These are phyloP conservation scores for Podochytrium sp. DNA, from an alignment of 192 early-diverging fungal species.

Conservation along the genomic window DNA sequence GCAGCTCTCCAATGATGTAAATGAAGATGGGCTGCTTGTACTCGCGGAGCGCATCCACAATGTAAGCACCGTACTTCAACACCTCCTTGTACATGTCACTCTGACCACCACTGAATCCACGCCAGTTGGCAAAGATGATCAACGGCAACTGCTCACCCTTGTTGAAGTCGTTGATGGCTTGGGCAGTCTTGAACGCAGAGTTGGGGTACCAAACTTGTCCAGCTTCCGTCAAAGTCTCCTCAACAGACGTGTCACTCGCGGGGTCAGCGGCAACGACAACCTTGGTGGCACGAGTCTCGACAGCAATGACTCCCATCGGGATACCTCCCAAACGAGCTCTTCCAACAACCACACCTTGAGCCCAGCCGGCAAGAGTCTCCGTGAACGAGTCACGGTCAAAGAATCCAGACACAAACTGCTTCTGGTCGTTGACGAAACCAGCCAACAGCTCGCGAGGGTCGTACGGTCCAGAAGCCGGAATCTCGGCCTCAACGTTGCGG, in stretches of 20 bases:
- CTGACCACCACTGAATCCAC: conserved; percentile 98
- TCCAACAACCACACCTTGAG: conserved; percentile 93
- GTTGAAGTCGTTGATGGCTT: conserved; percentile 99
- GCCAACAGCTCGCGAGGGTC: conserved; percentile 91
- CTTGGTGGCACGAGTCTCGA: conserved; percentile 94
- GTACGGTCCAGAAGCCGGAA: conserved; percentile 82
- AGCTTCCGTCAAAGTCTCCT: conserved; percentile 89
- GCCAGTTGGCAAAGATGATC: conserved; percentile 99
- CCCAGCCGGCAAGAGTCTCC: conserved; percentile 97
- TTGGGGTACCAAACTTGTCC: conserved; percentile 99
- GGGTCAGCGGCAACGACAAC: conserved; percentile 92
- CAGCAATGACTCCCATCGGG: conserved; percentile 94
- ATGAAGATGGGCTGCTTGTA: conserved; percentile 99
- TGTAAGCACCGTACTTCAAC: conserved; percentile 95
- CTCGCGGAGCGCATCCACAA: conserved; percentile 93
- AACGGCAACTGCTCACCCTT: conserved; percentile 97
- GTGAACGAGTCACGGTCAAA: conserved; percentile 97
- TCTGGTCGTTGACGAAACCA: conserved; percentile 70
- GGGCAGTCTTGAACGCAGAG: conserved; percentile 99
- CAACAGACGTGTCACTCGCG: conserved; percentile 84
- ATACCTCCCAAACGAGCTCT: conserved; percentile 95
- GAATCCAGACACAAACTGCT: conserved; percentile 82
- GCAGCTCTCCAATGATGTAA: conserved; percentile 95
- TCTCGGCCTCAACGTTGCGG: conserved; percentile 77
- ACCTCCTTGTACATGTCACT: conserved; percentile 99